phyloP scores from a whole-genome alignment of 208 protist genomes.

The Trypanosoma rangeli region DNA sequence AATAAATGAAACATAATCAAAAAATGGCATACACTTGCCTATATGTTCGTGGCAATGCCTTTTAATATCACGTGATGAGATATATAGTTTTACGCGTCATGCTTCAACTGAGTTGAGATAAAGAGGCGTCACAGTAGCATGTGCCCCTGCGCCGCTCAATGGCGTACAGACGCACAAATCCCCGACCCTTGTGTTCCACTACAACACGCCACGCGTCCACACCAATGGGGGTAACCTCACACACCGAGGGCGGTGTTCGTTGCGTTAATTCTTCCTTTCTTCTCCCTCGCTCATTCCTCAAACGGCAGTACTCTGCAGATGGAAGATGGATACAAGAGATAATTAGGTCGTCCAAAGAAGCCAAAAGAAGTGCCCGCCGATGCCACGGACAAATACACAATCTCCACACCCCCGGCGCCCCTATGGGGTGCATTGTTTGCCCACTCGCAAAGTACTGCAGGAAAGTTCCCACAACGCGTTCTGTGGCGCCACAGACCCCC shows the following conservation, averaged over 20 bases:
- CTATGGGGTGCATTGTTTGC: slow-evolving; percentile 24
- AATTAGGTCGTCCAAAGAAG: slow-evolving; percentile 20
- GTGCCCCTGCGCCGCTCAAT: slow-evolving; percentile 13
- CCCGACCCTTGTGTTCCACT: slow-evolving; percentile 26
- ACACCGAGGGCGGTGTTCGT: background rate
- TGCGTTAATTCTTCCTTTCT: background rate
- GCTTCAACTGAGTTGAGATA: slow-evolving; percentile 16
- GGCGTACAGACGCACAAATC: slow-evolving; percentile 29
- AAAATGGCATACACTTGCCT: background rate
- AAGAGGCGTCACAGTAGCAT: slow-evolving; percentile 24
- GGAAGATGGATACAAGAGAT: slow-evolving; percentile 25
- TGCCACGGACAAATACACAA: slow-evolving; percentile 29
- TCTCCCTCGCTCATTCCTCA: background rate
- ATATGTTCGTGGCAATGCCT: background rate
- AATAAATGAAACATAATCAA: background rate
- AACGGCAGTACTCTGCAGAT: slow-evolving; percentile 6
- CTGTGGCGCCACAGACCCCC: slow-evolving; percentile 17
- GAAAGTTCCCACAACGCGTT: slow-evolving; percentile 21
- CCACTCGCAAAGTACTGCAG: slow-evolving; percentile 27
- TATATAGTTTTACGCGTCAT: background rate
- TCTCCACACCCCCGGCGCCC: slow-evolving; percentile 10
- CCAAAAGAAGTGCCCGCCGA: slow-evolving; percentile 20
- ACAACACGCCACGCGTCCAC: slow-evolving; percentile 25
- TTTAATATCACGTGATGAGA: background rate
- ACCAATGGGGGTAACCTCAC: background rate